phyloP scores from a whole-genome alignment of 2,329 filamentous ascomycete genomes.

The Zymoseptoria crescenta region DNA sequence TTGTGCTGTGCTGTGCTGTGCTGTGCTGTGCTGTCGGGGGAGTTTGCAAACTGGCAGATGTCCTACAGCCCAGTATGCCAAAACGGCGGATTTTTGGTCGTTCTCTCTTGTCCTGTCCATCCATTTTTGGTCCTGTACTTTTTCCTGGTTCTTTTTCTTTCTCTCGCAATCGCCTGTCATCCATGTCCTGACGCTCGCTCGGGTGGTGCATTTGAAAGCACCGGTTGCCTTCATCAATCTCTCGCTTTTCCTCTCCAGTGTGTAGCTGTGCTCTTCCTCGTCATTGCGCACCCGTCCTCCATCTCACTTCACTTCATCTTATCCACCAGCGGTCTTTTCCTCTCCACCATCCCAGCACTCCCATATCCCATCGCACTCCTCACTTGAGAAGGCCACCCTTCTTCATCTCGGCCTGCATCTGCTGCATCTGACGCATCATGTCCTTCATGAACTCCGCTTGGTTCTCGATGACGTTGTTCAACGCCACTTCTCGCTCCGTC shows the following conservation, averaged over 20 bases:
- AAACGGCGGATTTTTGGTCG: background rate
- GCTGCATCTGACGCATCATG: slow-evolving; percentile 14
- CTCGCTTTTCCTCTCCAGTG: background rate
- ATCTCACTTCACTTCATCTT: background rate
- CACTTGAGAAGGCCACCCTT: background rate
- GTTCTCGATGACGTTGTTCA: slow-evolving; percentile 5
- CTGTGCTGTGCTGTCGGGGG: background rate
- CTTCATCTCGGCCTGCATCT: background rate
- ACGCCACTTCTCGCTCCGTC: background rate
- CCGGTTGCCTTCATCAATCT: background rate
- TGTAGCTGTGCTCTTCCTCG: background rate
- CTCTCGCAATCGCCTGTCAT: background rate
- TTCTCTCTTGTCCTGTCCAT: background rate
- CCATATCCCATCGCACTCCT: background rate
- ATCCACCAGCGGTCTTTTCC: background rate
- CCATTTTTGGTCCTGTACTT: background rate
- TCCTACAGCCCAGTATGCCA: background rate
- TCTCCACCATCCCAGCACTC: background rate
- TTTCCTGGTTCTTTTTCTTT: background rate
- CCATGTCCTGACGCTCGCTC: background rate
- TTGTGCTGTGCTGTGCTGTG: background rate
- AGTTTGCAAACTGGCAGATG: background rate
- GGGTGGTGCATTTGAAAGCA: background rate
- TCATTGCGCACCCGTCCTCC: background rate
- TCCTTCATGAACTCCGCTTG: slow-evolving; percentile 11